These are phyloP conservation scores for Lagenidium giganteum DNA, from an alignment of 352 stramenopile genomes.

Conservation along the genomic window DNA sequence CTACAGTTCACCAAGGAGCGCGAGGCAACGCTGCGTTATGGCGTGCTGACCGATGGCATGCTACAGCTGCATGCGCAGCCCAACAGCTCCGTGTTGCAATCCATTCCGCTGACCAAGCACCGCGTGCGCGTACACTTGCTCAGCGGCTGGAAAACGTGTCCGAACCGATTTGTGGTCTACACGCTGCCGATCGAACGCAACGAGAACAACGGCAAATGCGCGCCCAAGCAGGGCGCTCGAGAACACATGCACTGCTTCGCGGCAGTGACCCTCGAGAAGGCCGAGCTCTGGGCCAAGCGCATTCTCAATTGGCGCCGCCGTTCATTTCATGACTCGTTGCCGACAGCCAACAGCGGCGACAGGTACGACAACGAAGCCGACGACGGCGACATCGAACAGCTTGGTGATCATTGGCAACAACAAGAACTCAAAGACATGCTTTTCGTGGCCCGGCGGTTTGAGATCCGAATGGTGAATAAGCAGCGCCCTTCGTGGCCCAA, in stretches of 20 bases:
- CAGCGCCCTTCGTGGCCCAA: slow-evolving; percentile 4
- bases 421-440: slow-evolving; percentile 12
- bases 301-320: slow-evolving; percentile 73
- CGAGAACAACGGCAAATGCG: slow-evolving; percentile 39
- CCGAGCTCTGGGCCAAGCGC: slow-evolving; percentile 60
- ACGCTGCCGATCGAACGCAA: slow-evolving; percentile 42
- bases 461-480: slow-evolving; percentile 10
- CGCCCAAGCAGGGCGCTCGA: slow-evolving; percentile 20
- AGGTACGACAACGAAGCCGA: background rate
- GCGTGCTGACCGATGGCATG: slow-evolving; percentile 62
- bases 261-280: slow-evolving; percentile 39
- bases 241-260: slow-evolving; percentile 41
- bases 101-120: slow-evolving; percentile 58
- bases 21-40: slow-evolving; percentile 48
- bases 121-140: slow-evolving; percentile 49
- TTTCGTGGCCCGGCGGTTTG: slow-evolving; percentile 17
- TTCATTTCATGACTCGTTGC: slow-evolving; percentile 49
- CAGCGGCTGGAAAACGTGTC: slow-evolving; percentile 38
- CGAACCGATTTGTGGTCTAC: slow-evolving; percentile 63
- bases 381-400: slow-evolving; percentile 1
- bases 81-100: slow-evolving; percentile 28
- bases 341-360: background rate
- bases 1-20: slow-evolving; percentile 46
- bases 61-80: slow-evolving; percentile 40
- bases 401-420: no score